Conservation (phyloP, 2,329 filamentous ascomycete species). For the Paraphaeosphaeria sporulosa region DNA sequence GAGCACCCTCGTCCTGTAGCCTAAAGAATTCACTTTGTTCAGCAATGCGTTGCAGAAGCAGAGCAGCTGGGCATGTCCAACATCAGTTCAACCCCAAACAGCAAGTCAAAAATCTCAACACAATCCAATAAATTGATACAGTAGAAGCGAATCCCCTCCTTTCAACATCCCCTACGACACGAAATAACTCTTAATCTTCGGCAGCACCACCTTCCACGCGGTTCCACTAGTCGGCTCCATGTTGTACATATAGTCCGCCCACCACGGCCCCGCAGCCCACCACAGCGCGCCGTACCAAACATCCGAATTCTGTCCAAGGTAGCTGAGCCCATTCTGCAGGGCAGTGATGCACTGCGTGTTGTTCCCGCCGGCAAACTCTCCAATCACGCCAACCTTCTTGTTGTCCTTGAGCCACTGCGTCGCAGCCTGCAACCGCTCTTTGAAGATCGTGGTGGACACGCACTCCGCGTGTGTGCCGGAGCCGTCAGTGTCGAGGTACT, state of each 20-base stretch:
- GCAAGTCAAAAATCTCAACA: too few species aligned
- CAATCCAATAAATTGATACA: slow-evolving; percentile 17
- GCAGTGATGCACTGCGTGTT: slow-evolving; percentile 61
- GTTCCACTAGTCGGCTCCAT: slow-evolving; percentile 59
- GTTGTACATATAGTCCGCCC: slow-evolving; percentile 57
- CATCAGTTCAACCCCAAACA: too few species aligned
- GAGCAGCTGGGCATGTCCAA: too few species aligned
- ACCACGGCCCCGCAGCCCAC: slow-evolving; percentile 65
- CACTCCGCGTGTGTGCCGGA: slow-evolving; percentile 61
- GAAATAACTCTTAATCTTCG: slow-evolving; percentile 48
- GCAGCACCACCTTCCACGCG: slow-evolving; percentile 49
- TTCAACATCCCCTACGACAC: slow-evolving; percentile 10
- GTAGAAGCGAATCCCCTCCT: neutral
- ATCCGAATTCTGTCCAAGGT: slow-evolving; percentile 58
- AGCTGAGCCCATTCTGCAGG: slow-evolving; percentile 58
- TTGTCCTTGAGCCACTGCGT: slow-evolving; percentile 64
- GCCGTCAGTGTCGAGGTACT: slow-evolving; percentile 66
- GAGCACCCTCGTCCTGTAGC: too few species aligned
- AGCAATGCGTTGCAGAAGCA: too few species aligned
- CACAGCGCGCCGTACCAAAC: slow-evolving; percentile 63
- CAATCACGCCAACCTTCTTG: slow-evolving; percentile 61
- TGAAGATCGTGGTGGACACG: slow-evolving; percentile 62
- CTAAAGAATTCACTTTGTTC: too few species aligned
- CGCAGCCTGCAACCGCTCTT: slow-evolving; percentile 59
- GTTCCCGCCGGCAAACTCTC: slow-evolving; percentile 63